A percentile compares a stretch with the other conserved stretches of the same genome.
These are phyloP conservation scores for Colletotrichum kahawae DNA, from an alignment of 2,329 filamentous ascomycete species.

Conservation along the genomic window DNA sequence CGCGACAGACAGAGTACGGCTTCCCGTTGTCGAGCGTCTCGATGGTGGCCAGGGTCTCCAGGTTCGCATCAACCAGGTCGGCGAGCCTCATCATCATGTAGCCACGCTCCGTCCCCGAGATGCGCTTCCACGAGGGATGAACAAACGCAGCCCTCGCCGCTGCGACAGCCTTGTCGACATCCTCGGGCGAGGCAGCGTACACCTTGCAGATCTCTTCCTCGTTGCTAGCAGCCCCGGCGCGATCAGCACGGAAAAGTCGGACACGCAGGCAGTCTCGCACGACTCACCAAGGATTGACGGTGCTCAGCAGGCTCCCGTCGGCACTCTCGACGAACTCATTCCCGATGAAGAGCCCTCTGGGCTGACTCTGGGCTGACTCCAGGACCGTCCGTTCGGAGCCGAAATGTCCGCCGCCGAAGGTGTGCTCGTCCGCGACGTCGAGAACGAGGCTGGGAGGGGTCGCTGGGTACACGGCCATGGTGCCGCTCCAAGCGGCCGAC, in stretches of 20 bases:
- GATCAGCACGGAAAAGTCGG: not conserved
- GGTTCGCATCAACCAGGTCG: constrained; percentile 70
- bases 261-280: not conserved
- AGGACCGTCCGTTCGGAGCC: constrained; percentile 77
- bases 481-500: not conserved
- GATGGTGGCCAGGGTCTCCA: constrained; percentile 50
- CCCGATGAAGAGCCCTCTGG: constrained; percentile 77
- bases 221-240: constrained; percentile 33
- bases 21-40: constrained; percentile 87
- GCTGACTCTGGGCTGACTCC: constrained; percentile 65
- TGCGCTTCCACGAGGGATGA: constrained; percentile 68
- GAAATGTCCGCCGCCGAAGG: constrained; percentile 61
- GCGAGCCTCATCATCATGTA: constrained; percentile 73
- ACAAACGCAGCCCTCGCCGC: constrained; percentile 74
- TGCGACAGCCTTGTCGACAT: constrained; percentile 73
- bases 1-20: constrained; percentile 69
- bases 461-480: not conserved
- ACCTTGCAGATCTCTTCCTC: constrained; percentile 75
- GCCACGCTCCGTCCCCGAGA: constrained; percentile 72
- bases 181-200: constrained; percentile 68
- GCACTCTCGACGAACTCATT: constrained; percentile 77
- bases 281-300: constrained; percentile 73
- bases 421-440: constrained; percentile 5
- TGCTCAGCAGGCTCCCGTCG: constrained; percentile 66
- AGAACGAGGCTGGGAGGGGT: not conserved